Evolutionary conservation across 768 basidiomycete species (phyloP).

Genomic region (Tylopilus subfusipes): DNA sequence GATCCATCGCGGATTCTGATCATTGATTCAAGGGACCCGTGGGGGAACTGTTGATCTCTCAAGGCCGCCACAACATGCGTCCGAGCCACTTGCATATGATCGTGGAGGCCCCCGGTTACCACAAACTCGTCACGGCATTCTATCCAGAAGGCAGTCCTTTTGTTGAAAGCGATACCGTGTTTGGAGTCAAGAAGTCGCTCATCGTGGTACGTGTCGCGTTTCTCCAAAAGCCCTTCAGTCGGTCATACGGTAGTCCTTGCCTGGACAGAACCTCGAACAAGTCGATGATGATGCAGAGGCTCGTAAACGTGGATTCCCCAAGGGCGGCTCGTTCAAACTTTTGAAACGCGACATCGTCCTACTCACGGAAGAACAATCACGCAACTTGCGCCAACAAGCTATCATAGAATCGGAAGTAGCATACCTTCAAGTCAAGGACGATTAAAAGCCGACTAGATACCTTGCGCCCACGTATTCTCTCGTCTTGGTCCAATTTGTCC

Average conservation of each 20-base stretch:
- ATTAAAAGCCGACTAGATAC: not conserved
- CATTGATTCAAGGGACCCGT: slow-evolving; percentile 56
- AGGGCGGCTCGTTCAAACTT: slow-evolving; percentile 45
- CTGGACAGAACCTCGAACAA: slow-evolving; percentile 45
- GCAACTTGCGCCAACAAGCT: slow-evolving; percentile 22
- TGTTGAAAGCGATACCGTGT: slow-evolving; percentile 69
- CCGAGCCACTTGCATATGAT: slow-evolving; percentile 80
- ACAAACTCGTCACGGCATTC: slow-evolving; percentile 67
- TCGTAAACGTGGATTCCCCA: slow-evolving; percentile 47
- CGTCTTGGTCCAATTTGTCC: too few relatives aligned
- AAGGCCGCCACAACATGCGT: slow-evolving; percentile 71
- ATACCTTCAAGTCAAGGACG: not conserved
- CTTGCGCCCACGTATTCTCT: not conserved
- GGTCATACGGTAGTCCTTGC: not conserved
- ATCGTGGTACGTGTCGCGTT: slow-evolving; percentile 55
- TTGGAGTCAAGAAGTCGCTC: slow-evolving; percentile 78
- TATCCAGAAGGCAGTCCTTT: slow-evolving; percentile 71
- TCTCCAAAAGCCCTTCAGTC: not conserved
- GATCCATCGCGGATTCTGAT: slow-evolving; percentile 9
- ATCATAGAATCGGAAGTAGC: slow-evolving; percentile 10
- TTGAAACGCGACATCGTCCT: slow-evolving; percentile 46
- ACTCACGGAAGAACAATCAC: slow-evolving; percentile 40
- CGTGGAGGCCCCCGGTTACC: slow-evolving; percentile 68
- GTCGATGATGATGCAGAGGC: slow-evolving; percentile 54
- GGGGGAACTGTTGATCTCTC: slow-evolving; percentile 49